Evolutionary conservation across 208 protist species (phyloP), one percentile per base, ranked within the genome.

Genomic region (Trypanosomatidae sp.): DNA sequence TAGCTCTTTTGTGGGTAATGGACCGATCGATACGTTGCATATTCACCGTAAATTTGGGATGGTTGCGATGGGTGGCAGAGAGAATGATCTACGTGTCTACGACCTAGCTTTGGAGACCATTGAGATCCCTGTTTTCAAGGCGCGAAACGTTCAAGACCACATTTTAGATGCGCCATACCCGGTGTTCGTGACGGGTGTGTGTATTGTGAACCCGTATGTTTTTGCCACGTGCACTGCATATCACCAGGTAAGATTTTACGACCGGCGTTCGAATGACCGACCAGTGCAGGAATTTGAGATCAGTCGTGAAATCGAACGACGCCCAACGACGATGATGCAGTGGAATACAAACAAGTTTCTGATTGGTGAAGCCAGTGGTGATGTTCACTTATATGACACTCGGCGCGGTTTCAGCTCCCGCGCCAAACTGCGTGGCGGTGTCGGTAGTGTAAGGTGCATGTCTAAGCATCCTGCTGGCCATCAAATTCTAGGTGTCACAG

Each of bases 281-380:
- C 89, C 91, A 19, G 87, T 96, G 65, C 91, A 95, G 74, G 88
- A 95, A 60, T 95, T 85, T 71, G 84, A 93, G 73, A 91, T 95
- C 59, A 83, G 73, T 73, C 84, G 91, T 30, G 88, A 95, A 73
- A 92, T 95, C 65, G 86, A 93, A 36, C 79, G 91, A n/a, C 79
- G 86, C 0, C 88, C 91, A 19, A 95, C 91, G 15, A 86, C 75
- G 19, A 83, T 95, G 74, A 62, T 93, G 39, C 91, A 95, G 77
- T 95, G 91, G 88, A 95, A 95, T 60, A 80, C 85, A 33, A 95
- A 95, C 74, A 95, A 95, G 58, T 95, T 93, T 80, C 69, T 95
- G 12, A 91, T 95, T 73, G 91, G 91, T 22, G 88, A 95, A 52
- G 86, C 91, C 41, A 93, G 88, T 66, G 91, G 91, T 22, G 91